Base-by-base conservation (phyloP, 352 stramenopile genomes). In the Phytophthora litchii region DNA sequence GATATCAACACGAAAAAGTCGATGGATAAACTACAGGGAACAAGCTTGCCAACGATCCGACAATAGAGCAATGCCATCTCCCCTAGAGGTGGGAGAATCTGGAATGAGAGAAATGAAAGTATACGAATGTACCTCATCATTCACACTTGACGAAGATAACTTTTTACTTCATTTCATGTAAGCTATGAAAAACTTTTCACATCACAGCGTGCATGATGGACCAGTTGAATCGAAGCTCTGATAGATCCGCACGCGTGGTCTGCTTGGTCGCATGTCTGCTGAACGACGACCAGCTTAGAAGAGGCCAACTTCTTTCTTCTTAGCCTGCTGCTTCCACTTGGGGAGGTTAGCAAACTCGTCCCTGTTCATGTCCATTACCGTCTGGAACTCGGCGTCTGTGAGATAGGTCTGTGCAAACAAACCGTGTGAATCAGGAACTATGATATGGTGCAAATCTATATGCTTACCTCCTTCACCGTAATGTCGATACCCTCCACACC, bases 281-380 rank as follows among this genome's bases (percentile, higher is more conserved):
- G 19, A 19, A 27, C 23, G 36, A 16, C 7, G 17, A 35, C 20
- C n/a, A 36, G 19, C 27, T 90, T 86, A 96, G 67, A 97, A 97
- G 37, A 97, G 72, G 25, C 83, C 74, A 8, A 79, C 69, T 16
- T 92, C 80, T 74, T 95, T 94, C 80, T 97, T 97, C 72, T 91
- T 90, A 32, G 76, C 75, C 52, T 92, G 78, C 65, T 91, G 78
- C 74, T 91, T 89, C 89, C 89, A 97, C 70, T 94, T 94, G 34
- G 87, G 78, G 14, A 93, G 64, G 4, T 70, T 70, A 6, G 43
- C 48, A 41, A 86, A 97, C 38, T 92, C 86, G 42, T 48, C 60
- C 68, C 74, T 87, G 60, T 43, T 82, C 52, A 76, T 49, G 32
- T 74, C 73, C 73, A 96, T 85, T 16, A 96, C 57, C 17, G 75